Evolutionary conservation across 805 yeast species (phyloP), one percentile per base, ranked within the genome.

Genomic region (Ascoidea tarda): DNA sequence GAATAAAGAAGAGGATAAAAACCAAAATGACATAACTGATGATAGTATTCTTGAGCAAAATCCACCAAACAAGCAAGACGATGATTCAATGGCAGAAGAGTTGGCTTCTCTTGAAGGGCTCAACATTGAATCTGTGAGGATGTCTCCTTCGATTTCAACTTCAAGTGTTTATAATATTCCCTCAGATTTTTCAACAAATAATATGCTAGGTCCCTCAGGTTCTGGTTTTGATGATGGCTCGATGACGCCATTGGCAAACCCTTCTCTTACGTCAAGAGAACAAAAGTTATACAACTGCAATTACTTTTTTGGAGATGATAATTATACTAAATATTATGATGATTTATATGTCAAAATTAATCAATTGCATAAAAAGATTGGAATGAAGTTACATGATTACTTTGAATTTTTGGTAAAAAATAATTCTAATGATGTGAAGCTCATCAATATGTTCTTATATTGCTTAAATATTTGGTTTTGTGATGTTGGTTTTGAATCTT

Each of bases 391-490:
- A 52, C 95, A 86, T 60, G 69, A 70, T 5, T 63, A 86, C 5
- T 76, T 72, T 52, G 59, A 65, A 6, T 75, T 73, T 57, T 65
- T 88, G 53, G 59, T 66, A 5, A 63, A 69, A 1, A 66, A 76
- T 50, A 75, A 74, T 48, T 80, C 76, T 46, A 88, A 86, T 55
- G 83, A 87, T 55, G 76, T 84, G 6, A 76, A 77, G 10, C 62
- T 84, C 5, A 75, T 82, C 62, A 79, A 79, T 55, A 77, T 79
- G 49, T 72, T 83, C 42, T 66, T 88, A 38, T 77, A 79, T 60
- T 81, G 83, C 3, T 62, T 84, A 48, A 79, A 83, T 56, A 78
- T 83, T 5, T 93, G 95, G 87, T 82, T 84, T 59, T 72, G 84
- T 32, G 93, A 88, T 61, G 83, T 84, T 32, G 95, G 96, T 1